phyloP scores from a whole-genome alignment of 345 rosid genomes.

The Sonneratia caseolaris region DNA sequence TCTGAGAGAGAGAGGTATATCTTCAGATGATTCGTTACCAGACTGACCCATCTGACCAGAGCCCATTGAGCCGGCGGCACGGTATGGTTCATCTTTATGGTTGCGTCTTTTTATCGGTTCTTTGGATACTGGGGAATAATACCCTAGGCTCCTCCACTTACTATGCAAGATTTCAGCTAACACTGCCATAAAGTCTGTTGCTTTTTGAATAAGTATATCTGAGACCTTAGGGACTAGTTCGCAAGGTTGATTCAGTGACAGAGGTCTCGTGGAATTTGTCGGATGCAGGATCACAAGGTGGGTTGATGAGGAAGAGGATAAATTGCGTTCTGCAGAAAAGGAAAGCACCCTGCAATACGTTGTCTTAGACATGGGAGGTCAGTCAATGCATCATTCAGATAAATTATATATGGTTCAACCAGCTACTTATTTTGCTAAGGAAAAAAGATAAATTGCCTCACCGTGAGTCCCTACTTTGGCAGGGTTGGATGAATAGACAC shows the following conservation, averaged over 20 bases:
- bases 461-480: slow-evolving; percentile 4
- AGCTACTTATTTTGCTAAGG: background rate
- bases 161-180: too few relatives aligned
- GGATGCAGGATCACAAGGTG: slow-evolving; percentile 32
- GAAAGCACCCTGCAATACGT: slow-evolving; percentile 54
- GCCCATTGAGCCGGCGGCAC: too few relatives aligned
- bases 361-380: slow-evolving; percentile 63
- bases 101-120: too few relatives aligned
- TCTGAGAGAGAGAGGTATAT: slow-evolving; percentile 76
- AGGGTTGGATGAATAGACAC: slow-evolving; percentile 94
- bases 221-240: background rate
- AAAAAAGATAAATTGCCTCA: background rate
- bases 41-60: too few relatives aligned
- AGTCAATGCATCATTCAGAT: background rate
- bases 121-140: too few relatives aligned
- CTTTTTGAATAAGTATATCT: background rate
- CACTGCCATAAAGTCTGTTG: too few relatives aligned
- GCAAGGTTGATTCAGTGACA: too few relatives aligned
- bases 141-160: too few relatives aligned
- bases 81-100: too few relatives aligned
- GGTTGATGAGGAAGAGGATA: slow-evolving; percentile 75
- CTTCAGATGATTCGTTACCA: too few relatives aligned
- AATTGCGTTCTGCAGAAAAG: slow-evolving; percentile 30
- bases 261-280: too few relatives aligned
- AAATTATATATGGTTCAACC: background rate